These are phyloP conservation scores for Exobasidium rhododendri DNA, from an alignment of 1,284 basidiomycete genomes.

Conservation along the genomic window DNA sequence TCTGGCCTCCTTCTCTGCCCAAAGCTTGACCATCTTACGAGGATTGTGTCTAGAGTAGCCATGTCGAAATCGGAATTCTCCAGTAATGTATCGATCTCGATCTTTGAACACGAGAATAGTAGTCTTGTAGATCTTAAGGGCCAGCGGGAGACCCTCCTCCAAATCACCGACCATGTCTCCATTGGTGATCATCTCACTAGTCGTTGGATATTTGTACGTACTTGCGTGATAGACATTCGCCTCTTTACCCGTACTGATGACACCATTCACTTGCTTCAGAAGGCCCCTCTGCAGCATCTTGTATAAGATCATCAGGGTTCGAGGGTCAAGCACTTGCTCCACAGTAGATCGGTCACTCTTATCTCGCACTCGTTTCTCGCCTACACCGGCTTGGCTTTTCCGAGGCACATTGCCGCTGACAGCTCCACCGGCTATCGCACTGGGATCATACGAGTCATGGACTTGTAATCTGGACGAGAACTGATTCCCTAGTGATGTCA, in stretches of 20 bases:
- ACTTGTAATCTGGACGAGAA: conserved; percentile 40
- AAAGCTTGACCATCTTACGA: conserved; percentile 95
- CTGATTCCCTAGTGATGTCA: conserved; percentile 27
- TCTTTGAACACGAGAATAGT: conserved; percentile 97
- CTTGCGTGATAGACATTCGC: conserved; percentile 53
- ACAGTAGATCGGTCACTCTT: conserved; percentile 52
- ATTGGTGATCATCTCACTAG: conserved; percentile 3
- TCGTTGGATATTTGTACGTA: conserved; percentile 19
- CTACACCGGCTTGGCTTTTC: conserved; percentile 38
- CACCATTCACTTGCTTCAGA: conserved; percentile 44
- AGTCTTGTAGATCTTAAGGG: conserved; percentile 97
- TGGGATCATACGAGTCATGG: conserved; percentile 45
- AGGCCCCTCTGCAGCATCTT: conserved; percentile 51
- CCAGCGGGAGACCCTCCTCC: conserved; percentile 24
- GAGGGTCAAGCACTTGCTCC: conserved; percentile 52
- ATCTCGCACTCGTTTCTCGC: conserved; percentile 44
- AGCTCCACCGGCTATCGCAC: conserved; percentile 42
- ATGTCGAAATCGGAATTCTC: conserved; percentile 85
- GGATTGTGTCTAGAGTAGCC: conserved; percentile 92
- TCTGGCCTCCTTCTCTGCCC: conserved; percentile 99
- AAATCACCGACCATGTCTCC: conserved; percentile 3
- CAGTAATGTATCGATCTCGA: conserved; percentile 85
- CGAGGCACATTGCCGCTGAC: conserved; percentile 45
- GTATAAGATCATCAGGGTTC: conserved; percentile 51
- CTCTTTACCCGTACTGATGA: conserved; percentile 51